Conservation (phyloP, 2,329 filamentous ascomycete species). For the Xylariaceae sp. region DNA sequence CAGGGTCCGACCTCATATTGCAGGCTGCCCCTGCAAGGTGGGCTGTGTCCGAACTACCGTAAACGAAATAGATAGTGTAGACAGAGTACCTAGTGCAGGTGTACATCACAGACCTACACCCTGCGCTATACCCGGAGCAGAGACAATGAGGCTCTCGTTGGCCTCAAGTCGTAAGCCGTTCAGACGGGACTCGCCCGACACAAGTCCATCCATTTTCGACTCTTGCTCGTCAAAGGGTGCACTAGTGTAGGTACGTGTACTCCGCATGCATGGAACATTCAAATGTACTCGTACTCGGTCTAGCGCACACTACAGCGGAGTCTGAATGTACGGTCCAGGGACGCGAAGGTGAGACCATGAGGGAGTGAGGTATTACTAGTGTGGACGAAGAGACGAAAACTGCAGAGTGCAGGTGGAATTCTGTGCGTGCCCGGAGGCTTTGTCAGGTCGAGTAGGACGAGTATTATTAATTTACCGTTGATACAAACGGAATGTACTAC, state of each 20-base stretch:
- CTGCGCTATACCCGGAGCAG: conserved; percentile 10
- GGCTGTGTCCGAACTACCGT: conserved; percentile 11
- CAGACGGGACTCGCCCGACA: conserved; percentile 8
- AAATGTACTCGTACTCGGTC: background rate
- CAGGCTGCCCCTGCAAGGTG: background rate
- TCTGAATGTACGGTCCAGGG: background rate
- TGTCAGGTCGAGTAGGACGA: too few relatives aligned
- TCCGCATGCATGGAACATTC: background rate
- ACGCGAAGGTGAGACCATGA: background rate
- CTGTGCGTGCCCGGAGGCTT: too few relatives aligned
- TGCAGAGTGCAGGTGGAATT: too few relatives aligned
- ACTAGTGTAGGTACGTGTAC: background rate
- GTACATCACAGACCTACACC: background rate
- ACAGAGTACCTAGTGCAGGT: background rate
- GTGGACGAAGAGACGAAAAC: too few relatives aligned
- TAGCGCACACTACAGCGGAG: background rate
- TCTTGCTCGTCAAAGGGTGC: background rate
- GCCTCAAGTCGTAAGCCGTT: conserved; percentile 7
- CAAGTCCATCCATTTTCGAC: conserved; percentile 6
- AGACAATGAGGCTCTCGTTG: conserved; percentile 10
- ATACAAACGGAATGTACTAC: too few relatives aligned
- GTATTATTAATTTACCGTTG: too few relatives aligned
- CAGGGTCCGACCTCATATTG: background rate
- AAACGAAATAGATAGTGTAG: background rate
- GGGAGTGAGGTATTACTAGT: background rate